A percentile compares a stretch with the other conserved stretches of the same genome.
Conservation (phyloP, 805 yeast genomes). For the Metschnikowia lochheadii region DNA sequence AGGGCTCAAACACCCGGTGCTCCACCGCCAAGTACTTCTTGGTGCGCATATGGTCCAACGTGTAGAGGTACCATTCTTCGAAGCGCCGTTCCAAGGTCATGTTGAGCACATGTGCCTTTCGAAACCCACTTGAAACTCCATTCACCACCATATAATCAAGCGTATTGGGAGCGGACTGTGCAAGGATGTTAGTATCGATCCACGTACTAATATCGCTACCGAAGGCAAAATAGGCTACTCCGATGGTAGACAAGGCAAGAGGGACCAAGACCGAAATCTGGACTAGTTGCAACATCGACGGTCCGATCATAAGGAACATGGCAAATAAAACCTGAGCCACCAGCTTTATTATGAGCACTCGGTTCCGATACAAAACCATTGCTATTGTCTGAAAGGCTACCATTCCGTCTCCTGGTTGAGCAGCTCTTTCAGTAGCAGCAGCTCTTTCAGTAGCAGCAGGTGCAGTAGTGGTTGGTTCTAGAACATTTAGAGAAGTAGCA, state of each 20-base stretch:
- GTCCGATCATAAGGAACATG: conserved; percentile 7
- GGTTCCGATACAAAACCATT: conserved; percentile 1
- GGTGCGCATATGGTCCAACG: conserved; percentile 5
- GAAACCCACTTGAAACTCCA: conserved; percentile 5
- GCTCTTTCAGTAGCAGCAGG: no score
- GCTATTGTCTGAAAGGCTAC: neutral
- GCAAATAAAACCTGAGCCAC: conserved; percentile 6
- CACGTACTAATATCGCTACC: conserved; percentile 13
- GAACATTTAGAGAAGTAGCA: no score
- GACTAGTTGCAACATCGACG: conserved; percentile 1
- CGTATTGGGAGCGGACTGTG: conserved; percentile 5
- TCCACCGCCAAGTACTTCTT: conserved; percentile 7
- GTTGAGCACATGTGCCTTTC: conserved; percentile 3
- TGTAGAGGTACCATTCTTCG: neutral
- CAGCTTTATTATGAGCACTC: conserved; percentile 5
- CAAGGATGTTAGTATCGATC: conserved; percentile 12
- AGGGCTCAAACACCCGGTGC: neutral
- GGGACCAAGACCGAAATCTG: conserved; percentile 6
- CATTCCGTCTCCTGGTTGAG: neutral
- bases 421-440: no score
- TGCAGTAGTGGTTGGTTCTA: no score
- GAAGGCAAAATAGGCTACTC: conserved; percentile 8
- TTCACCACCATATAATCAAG: conserved; percentile 6
- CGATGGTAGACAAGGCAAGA: neutral
- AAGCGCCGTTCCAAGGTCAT: neutral